Conservation (phyloP, 306 rosid species). For the Acmispon strigosus region DNA sequence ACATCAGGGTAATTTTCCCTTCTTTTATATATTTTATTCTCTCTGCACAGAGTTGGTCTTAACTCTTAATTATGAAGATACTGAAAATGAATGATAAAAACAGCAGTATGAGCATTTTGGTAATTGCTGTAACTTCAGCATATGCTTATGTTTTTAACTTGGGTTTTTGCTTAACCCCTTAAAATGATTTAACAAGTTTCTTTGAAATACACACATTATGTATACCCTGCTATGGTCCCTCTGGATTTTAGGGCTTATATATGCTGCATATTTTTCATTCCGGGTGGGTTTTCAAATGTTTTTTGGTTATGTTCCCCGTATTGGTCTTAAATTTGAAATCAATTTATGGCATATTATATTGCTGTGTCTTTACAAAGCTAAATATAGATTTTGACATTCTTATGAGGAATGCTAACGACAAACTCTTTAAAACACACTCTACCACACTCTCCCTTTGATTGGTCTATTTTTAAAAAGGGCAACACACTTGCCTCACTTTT, state of each 20-base stretch:
- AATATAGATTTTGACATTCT: not conserved
- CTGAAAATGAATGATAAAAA: not conserved
- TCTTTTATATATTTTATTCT: not conserved
- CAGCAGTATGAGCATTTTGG: not conserved
- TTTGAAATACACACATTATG: not conserved
- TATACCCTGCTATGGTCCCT: not conserved
- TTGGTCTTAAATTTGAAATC: not conserved
- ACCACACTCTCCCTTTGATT: too few species aligned
- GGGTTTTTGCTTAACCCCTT: not conserved
- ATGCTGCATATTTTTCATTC: not conserved
- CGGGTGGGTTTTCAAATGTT: not conserved
- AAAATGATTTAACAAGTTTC: not conserved
- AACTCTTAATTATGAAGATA: not conserved
- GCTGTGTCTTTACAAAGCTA: not conserved
- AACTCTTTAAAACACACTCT: too few species aligned
- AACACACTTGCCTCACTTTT: too few species aligned
- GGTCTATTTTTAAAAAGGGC: too few species aligned
- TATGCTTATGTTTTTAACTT: not conserved
- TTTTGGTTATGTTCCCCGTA: not conserved
- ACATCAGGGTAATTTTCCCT: slow-evolving; percentile 39
- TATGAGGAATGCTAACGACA: too few species aligned
- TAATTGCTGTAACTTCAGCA: not conserved
- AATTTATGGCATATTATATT: not conserved
- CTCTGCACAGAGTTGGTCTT: not conserved
- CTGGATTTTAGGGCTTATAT: not conserved